A percentile compares a stretch with the other conserved stretches of the same genome.
Conservation (phyloP, 257 asterid genomes). For the Penstemon eatonii region DNA sequence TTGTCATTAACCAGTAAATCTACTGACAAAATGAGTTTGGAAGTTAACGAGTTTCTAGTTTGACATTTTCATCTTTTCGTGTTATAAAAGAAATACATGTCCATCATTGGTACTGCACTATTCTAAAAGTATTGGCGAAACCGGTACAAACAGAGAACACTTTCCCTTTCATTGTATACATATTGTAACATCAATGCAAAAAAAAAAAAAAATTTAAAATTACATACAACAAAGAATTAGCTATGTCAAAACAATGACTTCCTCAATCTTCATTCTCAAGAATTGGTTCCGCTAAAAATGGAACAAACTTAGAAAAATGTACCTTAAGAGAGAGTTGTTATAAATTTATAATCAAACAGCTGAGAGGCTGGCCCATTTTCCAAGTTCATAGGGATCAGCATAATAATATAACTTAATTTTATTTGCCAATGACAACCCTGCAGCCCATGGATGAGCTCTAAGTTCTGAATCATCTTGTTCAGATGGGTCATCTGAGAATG, state of each 20-base stretch:
- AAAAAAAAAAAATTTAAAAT: not conserved
- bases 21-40: no score
- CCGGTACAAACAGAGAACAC: no score
- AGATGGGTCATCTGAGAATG: slow-evolving; percentile 74
- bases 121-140: no score
- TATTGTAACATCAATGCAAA: not conserved
- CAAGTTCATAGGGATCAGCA: slow-evolving; percentile 88
- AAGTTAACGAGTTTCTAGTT: no score
- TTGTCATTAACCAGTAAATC: no score
- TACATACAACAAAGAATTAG: slow-evolving; percentile 30
- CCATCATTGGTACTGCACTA: no score
- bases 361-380: slow-evolving; percentile 94
- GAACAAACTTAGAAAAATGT: slow-evolving; percentile 10
- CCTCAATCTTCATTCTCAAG: not conserved
- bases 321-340: not conserved
- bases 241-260: slow-evolving; percentile 20
- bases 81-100: no score
- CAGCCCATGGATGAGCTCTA: slow-evolving; percentile 55
- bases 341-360: slow-evolving; percentile 50
- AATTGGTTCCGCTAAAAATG: not conserved
- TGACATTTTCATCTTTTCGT: no score
- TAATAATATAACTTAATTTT: slow-evolving; percentile 81
- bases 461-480: slow-evolving; percentile 77
- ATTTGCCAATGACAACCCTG: slow-evolving; percentile 76
- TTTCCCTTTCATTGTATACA: not conserved